Base-by-base conservation (phyloP, 2,329 filamentous ascomycete species). In the Beauveria pseudobassiana region DNA sequence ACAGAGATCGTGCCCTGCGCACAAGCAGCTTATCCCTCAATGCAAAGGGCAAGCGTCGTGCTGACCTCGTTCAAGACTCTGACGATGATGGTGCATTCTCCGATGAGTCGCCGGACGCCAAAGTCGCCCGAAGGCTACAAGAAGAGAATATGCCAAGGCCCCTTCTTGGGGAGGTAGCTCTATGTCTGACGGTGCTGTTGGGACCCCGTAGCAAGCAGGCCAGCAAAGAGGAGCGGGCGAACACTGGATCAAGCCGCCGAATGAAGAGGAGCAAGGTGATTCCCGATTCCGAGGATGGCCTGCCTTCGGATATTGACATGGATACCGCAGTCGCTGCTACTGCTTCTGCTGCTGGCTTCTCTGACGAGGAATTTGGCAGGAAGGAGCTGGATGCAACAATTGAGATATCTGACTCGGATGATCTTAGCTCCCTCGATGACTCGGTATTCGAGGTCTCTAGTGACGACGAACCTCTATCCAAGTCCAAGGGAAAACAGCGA, bases 21-120 rank as follows among this genome's bases (percentile, higher is more conserved):
- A 68, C 67, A 9, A 86, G 80, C 72, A 74, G 80, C 55, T 82
- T 77, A 64, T 76, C 81, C 2, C 70, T 84, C 67, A 74, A 73
- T 43, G 62, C 75, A 4, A 74, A 80, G 64, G 70, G 74, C 59
- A 81, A 83, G 71, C 72, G 77, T 2, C 59, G 59, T 54, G 64
- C 75, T 60, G 69, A 76, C 38, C 73, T 78, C 72, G 81, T 64
- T 70, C 72, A 76, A 1, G 75, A 78, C 10, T 74, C 74, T 1
- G 73, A 76, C n/a, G 71, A 77, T 2, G 73, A 77, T 0, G 70
- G 70, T 34, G 66, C 68, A 3, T 62, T 68, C 50, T 65, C 64
- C 2, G 69, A 69, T 22, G 43, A 64, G 6, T 69, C 67, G 12
- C 64, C 66, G 16, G 70, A 75, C 58, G 72, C 68, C 14, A 63